These are phyloP conservation scores for Xylaria sp. DNA, from an alignment of 495 filamentous ascomycete genomes.

Conservation along the genomic window DNA sequence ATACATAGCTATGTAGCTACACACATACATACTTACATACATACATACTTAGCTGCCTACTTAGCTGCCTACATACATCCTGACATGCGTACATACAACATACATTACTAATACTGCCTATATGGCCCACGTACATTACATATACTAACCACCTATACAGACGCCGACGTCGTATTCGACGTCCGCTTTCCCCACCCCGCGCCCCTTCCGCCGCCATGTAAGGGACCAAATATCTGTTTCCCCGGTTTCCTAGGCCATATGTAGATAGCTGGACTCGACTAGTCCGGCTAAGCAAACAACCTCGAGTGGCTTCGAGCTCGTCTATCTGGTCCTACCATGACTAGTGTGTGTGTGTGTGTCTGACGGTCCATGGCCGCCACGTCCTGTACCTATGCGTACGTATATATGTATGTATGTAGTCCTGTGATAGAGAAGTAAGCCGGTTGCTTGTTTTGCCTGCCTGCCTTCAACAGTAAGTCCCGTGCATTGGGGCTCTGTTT, in stretches of 20 bases:
- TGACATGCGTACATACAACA: neutral
- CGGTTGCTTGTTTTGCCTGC: neutral
- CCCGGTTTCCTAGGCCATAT: neutral
- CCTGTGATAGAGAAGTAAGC: neutral
- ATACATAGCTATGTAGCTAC: too few relatives aligned
- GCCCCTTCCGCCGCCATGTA: conserved; percentile 15
- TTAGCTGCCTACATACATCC: neutral
- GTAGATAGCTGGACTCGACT: neutral
- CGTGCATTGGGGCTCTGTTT: conserved; percentile 10
- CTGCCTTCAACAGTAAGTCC: conserved; percentile 1
- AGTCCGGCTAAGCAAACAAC: neutral
- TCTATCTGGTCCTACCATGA: conserved; percentile 21
- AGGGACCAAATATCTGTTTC: conserved; percentile 16
- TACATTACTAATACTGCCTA: neutral
- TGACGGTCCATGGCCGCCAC: neutral
- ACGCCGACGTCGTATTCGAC: conserved; percentile 21
- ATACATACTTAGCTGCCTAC: too few relatives aligned
- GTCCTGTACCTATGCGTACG: too few relatives aligned
- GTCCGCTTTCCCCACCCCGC: neutral
- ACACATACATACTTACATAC: neutral
- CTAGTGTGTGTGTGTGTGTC: conserved; percentile 13
- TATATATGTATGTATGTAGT: neutral
- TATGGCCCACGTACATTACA: neutral
- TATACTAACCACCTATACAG: neutral
- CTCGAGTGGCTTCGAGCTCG: neutral